Percentiles rank a stretch among this genome's conserved stretches.
Evolutionary conservation across 2,329 filamentous ascomycete species (phyloP).

Genomic region (Colletotrichum musicola): DNA sequence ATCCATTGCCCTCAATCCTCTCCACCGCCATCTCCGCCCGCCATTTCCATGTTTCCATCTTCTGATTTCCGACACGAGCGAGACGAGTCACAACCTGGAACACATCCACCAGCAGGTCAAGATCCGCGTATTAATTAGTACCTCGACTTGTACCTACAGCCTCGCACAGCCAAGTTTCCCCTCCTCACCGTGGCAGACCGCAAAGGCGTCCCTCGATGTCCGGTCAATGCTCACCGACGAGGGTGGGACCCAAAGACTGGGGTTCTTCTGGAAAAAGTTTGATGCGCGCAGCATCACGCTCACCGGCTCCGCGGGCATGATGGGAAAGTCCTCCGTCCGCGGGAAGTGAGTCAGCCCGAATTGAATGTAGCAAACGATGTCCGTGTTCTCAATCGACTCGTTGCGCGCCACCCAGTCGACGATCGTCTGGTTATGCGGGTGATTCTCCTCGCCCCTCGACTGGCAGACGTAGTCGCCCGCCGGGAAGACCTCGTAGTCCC

Average conservation of each 20-base stretch:
- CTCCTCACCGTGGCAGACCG: not conserved
- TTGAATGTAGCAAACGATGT: constrained; percentile 69
- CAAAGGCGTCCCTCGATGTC: constrained; percentile 5
- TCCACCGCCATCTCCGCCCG: too few relatives aligned
- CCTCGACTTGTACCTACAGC: not conserved
- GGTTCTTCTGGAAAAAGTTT: constrained; percentile 65
- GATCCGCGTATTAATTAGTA: not conserved
- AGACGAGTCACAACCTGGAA: too few relatives aligned
- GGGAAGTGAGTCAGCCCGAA: constrained; percentile 68
- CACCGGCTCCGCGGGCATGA: constrained; percentile 70
- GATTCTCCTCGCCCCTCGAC: constrained; percentile 37
- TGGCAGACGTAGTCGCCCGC: constrained; percentile 20
- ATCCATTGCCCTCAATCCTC: too few relatives aligned
- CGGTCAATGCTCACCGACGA: constrained; percentile 1
- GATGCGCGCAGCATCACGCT: constrained; percentile 62
- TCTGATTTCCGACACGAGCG: too few relatives aligned
- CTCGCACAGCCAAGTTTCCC: not conserved
- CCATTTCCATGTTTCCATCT: too few relatives aligned
- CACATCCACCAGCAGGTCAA: not conserved
- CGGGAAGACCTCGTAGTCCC: constrained; percentile 17
- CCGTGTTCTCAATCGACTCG: constrained; percentile 66
- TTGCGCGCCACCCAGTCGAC: constrained; percentile 40
- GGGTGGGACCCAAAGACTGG: constrained; percentile 52
- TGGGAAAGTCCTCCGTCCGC: constrained; percentile 68
- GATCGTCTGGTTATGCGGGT: constrained; percentile 62